A percentile compares a stretch with the other conserved stretches of the same genome.
phyloP scores from a whole-genome alignment of 1,139 yeast genomes.

The Geotrichum europaeum region DNA sequence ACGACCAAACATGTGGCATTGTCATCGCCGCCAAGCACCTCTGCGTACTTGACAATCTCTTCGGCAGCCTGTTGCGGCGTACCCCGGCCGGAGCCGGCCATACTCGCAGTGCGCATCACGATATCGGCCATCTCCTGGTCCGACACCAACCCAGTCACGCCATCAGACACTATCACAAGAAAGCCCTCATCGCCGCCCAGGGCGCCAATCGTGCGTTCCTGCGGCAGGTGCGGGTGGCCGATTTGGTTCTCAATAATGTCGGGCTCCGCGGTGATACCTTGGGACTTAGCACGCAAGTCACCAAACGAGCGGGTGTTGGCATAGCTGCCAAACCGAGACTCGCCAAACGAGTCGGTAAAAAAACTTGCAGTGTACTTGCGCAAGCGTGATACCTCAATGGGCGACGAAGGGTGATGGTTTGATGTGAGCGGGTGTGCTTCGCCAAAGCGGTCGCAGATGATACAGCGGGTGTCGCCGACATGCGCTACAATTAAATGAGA shows the following conservation, averaged over 20 bases:
- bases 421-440: slow-evolving; percentile 71
- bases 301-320: slow-evolving; percentile 96
- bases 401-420: slow-evolving; percentile 83
- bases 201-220: slow-evolving; percentile 33
- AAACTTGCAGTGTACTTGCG: slow-evolving; percentile 65
- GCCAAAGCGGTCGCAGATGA: slow-evolving; percentile 56
- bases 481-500: slow-evolving; percentile 75
- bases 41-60: slow-evolving; percentile 78
- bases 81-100: slow-evolving; percentile 62
- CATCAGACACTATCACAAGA: slow-evolving; percentile 73
- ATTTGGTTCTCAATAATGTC: slow-evolving; percentile 64
- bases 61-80: slow-evolving; percentile 82
- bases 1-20: slow-evolving; percentile 86
- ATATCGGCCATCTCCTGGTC: slow-evolving; percentile 92
- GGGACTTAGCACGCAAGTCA: slow-evolving; percentile 68
- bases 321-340: slow-evolving; percentile 71
- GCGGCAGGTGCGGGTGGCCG: slow-evolving; percentile 41
- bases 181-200: slow-evolving; percentile 71
- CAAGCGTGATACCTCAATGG: slow-evolving; percentile 67
- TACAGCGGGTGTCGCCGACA: slow-evolving; percentile 92
- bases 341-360: slow-evolving; percentile 89
- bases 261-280: slow-evolving; percentile 91
- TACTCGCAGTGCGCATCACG: slow-evolving; percentile 62
- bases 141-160: slow-evolving; percentile 69
- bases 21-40: slow-evolving; percentile 87